Evolutionary conservation across 116 monocot genomes (phyloP).

Genomic region (Iris pallida): DNA sequence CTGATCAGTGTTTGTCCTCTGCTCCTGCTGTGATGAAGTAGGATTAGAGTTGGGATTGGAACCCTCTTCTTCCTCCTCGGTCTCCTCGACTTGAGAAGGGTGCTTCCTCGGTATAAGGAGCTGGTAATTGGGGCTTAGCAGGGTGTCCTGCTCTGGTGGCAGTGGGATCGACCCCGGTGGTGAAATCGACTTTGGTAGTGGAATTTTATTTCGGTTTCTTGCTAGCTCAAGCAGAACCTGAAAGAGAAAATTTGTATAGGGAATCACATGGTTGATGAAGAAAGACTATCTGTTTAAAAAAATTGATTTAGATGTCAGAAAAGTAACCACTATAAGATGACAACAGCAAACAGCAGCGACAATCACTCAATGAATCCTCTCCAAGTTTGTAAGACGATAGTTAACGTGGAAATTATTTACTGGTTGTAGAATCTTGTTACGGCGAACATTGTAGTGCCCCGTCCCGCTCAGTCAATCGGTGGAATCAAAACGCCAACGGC

Average conservation of each 20-base stretch:
- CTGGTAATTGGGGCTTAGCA: constrained; percentile 86
- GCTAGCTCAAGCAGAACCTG: constrained; percentile 85
- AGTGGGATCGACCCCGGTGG: constrained; percentile 72
- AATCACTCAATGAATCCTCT: not conserved
- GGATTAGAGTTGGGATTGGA: constrained; percentile 19
- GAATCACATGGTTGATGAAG: not conserved
- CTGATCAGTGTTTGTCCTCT: constrained; percentile 20
- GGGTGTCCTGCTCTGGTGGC: constrained; percentile 85
- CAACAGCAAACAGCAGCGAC: not conserved
- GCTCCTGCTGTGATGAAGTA: constrained; percentile 26
- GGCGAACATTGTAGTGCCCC: too few relatives aligned
- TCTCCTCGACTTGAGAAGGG: constrained; percentile 37
- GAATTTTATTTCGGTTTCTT: constrained; percentile 74
- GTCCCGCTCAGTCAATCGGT: too few relatives aligned
- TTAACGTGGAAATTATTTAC: too few relatives aligned
- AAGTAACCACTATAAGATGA: not conserved
- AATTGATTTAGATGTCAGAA: not conserved
- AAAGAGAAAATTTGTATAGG: constrained; percentile 1
- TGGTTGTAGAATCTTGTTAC: too few relatives aligned
- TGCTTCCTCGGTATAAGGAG: constrained; percentile 58
- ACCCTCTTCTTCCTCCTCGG: constrained; percentile 51
- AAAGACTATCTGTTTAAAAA: not conserved
- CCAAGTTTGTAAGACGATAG: not conserved
- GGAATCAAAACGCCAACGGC: too few relatives aligned
- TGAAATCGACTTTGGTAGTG: constrained; percentile 70